These are phyloP conservation scores for Kodamaea ohmeri DNA, from an alignment of 1,139 yeast genomes.

Conservation along the genomic window DNA sequence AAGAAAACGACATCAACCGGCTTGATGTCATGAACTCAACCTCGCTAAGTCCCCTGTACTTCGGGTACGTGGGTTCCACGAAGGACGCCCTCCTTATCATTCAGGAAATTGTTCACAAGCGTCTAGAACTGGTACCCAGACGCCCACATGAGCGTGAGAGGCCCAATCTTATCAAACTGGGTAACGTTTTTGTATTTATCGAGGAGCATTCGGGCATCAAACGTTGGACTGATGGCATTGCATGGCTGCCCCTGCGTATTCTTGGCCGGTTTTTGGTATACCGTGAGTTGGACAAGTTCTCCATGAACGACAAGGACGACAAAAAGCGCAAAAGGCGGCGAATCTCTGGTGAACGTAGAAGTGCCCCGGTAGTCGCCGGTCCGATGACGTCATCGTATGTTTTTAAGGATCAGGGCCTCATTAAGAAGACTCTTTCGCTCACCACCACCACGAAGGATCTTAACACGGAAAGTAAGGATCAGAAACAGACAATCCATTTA, in stretches of 20 bases:
- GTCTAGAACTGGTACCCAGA: slow-evolving; percentile 63
- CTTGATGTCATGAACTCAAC: slow-evolving; percentile 22
- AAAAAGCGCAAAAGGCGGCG: slow-evolving; percentile 33
- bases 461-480: slow-evolving; percentile 26
- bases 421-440: slow-evolving; percentile 78
- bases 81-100: slow-evolving; percentile 81
- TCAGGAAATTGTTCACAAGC: slow-evolving; percentile 68
- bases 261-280: slow-evolving; percentile 81
- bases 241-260: slow-evolving; percentile 90
- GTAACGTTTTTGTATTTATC: slow-evolving; percentile 79
- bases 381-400: slow-evolving; percentile 49
- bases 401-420: slow-evolving; percentile 71
- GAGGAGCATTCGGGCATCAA: slow-evolving; percentile 82
- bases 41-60: slow-evolving; percentile 56
- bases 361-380: slow-evolving; percentile 2
- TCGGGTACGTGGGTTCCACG: slow-evolving; percentile 78
- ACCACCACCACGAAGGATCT: slow-evolving; percentile 41
- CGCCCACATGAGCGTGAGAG: slow-evolving; percentile 85
- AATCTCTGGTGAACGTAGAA: slow-evolving; percentile 16
- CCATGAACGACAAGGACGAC: slow-evolving; percentile 34
- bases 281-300: slow-evolving; percentile 66
- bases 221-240: slow-evolving; percentile 91
- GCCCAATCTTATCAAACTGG: slow-evolving; percentile 61
- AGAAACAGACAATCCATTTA: slow-evolving; percentile 61
- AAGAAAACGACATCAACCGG: no score